A percentile compares a stretch with the other conserved stretches of the same genome.
Conservation (phyloP, 768 basidiomycete species). For the Agaricus subrufescens region DNA sequence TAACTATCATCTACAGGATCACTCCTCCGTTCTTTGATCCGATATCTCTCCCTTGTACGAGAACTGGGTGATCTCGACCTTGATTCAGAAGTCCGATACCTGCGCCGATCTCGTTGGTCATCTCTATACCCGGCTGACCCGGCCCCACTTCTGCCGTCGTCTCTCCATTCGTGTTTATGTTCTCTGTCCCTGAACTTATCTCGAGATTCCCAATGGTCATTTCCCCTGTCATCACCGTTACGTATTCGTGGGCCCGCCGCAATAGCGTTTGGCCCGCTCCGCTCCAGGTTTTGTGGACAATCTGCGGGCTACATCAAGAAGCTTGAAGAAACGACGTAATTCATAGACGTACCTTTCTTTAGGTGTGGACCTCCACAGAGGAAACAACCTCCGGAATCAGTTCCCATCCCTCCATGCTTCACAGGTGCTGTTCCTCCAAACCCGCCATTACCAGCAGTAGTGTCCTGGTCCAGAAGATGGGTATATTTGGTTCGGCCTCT, state of each 20-base stretch:
- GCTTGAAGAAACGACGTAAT: neutral
- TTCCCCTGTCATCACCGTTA: slow-evolving; percentile 13
- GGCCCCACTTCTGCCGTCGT: slow-evolving; percentile 13
- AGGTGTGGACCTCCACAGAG: slow-evolving; percentile 91
- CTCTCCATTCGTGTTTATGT: slow-evolving; percentile 8
- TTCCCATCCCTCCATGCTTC: slow-evolving; percentile 50
- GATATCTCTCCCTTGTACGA: slow-evolving; percentile 15
- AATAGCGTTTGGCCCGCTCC: slow-evolving; percentile 20
- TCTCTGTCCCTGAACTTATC: slow-evolving; percentile 6
- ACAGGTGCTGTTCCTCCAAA: slow-evolving; percentile 57
- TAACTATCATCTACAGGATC: slow-evolving; percentile 19
- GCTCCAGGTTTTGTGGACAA: slow-evolving; percentile 26
- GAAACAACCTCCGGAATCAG: slow-evolving; percentile 77
- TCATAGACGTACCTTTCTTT: slow-evolving; percentile 65
- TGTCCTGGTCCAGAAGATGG: slow-evolving; percentile 93
- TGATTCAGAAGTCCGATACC: slow-evolving; percentile 20
- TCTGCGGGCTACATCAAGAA: slow-evolving; percentile 15
- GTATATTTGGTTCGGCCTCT: slow-evolving; percentile 94
- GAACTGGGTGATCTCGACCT: slow-evolving; percentile 25
- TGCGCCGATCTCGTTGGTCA: slow-evolving; percentile 20
- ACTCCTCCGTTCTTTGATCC: slow-evolving; percentile 25
- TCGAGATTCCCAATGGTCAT: neutral
- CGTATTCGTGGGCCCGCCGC: slow-evolving; percentile 9
- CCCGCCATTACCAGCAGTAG: slow-evolving; percentile 57
- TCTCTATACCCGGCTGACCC: slow-evolving; percentile 16